Evolutionary conservation across 2,329 filamentous ascomycete genomes (phyloP).

Genomic region (Colletotrichum sansevieriae): DNA sequence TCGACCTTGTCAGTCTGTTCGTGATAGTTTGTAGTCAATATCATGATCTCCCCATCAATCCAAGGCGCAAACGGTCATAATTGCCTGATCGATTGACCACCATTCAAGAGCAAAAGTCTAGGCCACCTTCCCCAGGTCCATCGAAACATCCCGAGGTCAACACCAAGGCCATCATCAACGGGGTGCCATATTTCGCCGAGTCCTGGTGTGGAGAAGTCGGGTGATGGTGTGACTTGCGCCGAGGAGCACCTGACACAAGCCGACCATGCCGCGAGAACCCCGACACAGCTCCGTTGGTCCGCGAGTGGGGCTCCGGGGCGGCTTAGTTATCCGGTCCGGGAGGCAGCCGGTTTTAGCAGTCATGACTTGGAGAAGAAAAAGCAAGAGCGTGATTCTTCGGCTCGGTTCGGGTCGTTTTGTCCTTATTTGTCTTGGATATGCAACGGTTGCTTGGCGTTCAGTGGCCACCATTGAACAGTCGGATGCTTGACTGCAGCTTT

Average conservation of each 20-base stretch:
- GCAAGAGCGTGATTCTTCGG: background rate
- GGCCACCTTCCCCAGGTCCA: too few species aligned
- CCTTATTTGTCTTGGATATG: too few species aligned
- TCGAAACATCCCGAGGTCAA: background rate
- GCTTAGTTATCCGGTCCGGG: slow-evolving; percentile 3
- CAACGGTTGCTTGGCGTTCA: too few species aligned
- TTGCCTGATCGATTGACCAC: too few species aligned
- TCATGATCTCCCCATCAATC: too few species aligned
- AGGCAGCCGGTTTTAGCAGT: background rate
- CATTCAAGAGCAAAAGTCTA: too few species aligned
- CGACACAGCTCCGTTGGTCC: slow-evolving; percentile 15
- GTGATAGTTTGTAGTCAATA: too few species aligned
- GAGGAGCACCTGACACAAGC: background rate
- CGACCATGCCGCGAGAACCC: background rate
- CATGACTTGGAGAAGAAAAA: background rate
- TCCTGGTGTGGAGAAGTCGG: background rate
- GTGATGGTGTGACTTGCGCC: background rate
- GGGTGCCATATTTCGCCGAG: background rate
- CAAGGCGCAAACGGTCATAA: too few species aligned
- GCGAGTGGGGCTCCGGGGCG: slow-evolving; percentile 16
- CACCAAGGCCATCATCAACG: background rate
- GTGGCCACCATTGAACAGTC: too few species aligned
- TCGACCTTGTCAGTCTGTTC: too few species aligned
- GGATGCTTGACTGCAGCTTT: too few species aligned
- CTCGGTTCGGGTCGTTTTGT: background rate